These are phyloP conservation scores for Nitzschia sp. DNA, from an alignment of 108 stramenopile species.

Conservation along the genomic window DNA sequence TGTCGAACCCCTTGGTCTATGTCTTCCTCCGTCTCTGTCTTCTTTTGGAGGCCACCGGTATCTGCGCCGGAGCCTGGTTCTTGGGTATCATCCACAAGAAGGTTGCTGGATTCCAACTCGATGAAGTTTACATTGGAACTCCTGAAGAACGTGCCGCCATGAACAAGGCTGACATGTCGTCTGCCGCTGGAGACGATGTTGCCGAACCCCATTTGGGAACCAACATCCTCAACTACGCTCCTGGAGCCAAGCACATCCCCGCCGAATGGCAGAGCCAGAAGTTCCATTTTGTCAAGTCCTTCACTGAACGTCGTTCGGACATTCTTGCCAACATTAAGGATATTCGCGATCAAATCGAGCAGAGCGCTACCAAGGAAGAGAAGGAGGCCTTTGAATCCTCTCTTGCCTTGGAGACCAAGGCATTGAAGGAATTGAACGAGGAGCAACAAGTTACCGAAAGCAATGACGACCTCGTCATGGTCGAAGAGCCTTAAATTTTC, in stretches of 20 bases:
- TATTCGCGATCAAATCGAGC: constrained; percentile 20
- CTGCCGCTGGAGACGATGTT: constrained; percentile 7
- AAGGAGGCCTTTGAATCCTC: constrained; percentile 25
- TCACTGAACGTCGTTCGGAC: constrained; percentile 26
- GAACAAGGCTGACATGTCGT: constrained; percentile 25
- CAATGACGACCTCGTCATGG: not conserved
- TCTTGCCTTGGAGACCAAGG: constrained; percentile 24
- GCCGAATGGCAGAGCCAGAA: constrained; percentile 9
- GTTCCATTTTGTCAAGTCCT: constrained; percentile 6
- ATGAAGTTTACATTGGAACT: constrained; percentile 71
- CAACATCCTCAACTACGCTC: constrained; percentile 21
- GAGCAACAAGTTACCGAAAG: constrained; percentile 59
- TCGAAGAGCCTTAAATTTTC: not conserved
- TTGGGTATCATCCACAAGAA: constrained; percentile 48
- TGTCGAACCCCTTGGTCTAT: constrained; percentile 61
- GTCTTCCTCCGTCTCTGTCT: constrained; percentile 46
- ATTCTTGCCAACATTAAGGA: constrained; percentile 39
- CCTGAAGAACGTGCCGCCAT: constrained; percentile 55
- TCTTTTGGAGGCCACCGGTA: constrained; percentile 56
- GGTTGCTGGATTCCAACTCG: constrained; percentile 48
- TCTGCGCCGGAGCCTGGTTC: constrained; percentile 67
- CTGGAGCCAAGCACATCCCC: constrained; percentile 15
- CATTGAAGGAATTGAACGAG: constrained; percentile 30
- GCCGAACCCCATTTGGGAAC: constrained; percentile 23
- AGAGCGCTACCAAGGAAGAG: constrained; percentile 20